These are phyloP conservation scores for Hansenula lynferdii DNA, from an alignment of 1,139 yeast genomes.

Conservation along the genomic window DNA sequence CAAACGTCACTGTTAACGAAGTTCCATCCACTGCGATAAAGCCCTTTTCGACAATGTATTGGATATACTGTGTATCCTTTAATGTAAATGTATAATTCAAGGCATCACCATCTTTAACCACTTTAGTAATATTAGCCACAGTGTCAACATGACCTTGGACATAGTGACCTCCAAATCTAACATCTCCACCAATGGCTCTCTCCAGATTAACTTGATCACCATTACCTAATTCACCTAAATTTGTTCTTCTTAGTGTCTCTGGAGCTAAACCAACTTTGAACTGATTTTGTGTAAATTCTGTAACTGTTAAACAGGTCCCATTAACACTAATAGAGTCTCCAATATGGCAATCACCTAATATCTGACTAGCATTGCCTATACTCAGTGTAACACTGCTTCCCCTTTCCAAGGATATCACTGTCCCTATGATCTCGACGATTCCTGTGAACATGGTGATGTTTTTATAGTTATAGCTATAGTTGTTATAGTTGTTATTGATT, in stretches of 20 bases:
- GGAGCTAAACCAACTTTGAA: constrained; percentile 94
- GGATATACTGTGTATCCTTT: constrained; percentile 54
- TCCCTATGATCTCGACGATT: constrained; percentile 80
- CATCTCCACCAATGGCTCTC: constrained; percentile 80
- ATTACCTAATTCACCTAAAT: constrained; percentile 52
- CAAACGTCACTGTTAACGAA: constrained; percentile 83
- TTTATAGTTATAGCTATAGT: no score
- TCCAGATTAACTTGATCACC: constrained; percentile 80
- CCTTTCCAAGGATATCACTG: constrained; percentile 46
- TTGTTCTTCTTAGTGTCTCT: constrained; percentile 82
- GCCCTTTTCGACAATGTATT: constrained; percentile 89
- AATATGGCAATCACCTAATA: constrained; percentile 74
- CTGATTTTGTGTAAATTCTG: constrained; percentile 53
- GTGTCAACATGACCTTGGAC: constrained; percentile 99
- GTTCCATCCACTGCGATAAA: constrained; percentile 92
- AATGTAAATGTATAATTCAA: constrained; percentile 70
- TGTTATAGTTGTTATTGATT: no score
- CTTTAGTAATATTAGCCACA: constrained; percentile 58
- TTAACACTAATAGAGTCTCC: constrained; percentile 93
- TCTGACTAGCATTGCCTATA: constrained; percentile 55
- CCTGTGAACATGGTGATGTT: constrained; percentile 99
- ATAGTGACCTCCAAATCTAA: constrained; percentile 92
- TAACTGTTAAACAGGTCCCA: constrained; percentile 92
- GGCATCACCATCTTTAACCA: constrained; percentile 69
- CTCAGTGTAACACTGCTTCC: constrained; percentile 76